Evolutionary conservation across 345 rosid genomes (phyloP).

Genomic region (Populus euphratica): DNA sequence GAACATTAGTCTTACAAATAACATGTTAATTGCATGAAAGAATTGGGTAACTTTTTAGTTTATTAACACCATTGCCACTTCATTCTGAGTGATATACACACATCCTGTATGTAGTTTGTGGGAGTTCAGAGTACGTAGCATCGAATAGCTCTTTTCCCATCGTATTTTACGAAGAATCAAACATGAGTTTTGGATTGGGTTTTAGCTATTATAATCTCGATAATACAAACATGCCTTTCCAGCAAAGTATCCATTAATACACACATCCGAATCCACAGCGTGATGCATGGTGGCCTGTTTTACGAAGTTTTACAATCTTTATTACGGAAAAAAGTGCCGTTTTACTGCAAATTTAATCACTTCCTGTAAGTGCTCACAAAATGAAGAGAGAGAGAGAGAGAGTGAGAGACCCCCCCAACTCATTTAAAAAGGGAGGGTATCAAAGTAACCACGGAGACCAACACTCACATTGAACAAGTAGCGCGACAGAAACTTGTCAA

Average conservation of each 20-base stretch:
- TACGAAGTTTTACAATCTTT: not conserved
- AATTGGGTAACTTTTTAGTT: not conserved
- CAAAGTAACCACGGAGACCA: constrained; percentile 7
- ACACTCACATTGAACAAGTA: not conserved
- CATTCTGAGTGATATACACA: not conserved
- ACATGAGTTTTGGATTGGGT: not conserved
- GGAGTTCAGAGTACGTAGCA: not conserved
- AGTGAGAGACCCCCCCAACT: constrained; percentile 5
- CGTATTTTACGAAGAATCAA: not conserved
- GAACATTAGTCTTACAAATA: not conserved
- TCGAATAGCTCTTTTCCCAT: not conserved
- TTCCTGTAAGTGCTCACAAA: not conserved
- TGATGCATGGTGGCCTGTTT: not conserved
- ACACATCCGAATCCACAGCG: not conserved
- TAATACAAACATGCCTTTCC: not conserved
- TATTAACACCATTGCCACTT: not conserved
- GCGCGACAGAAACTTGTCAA: not conserved
- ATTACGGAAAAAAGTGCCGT: not conserved
- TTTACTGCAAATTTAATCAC: not conserved
- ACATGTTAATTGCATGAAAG: not conserved
- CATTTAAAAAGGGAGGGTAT: constrained; percentile 11
- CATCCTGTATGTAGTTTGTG: not conserved
- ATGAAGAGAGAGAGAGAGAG: too few relatives aligned
- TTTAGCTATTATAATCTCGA: not conserved
- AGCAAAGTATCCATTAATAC: not conserved